These are phyloP conservation scores for Hymenoscyphus salicellus DNA, from an alignment of 2,329 filamentous ascomycete species.

Conservation along the genomic window DNA sequence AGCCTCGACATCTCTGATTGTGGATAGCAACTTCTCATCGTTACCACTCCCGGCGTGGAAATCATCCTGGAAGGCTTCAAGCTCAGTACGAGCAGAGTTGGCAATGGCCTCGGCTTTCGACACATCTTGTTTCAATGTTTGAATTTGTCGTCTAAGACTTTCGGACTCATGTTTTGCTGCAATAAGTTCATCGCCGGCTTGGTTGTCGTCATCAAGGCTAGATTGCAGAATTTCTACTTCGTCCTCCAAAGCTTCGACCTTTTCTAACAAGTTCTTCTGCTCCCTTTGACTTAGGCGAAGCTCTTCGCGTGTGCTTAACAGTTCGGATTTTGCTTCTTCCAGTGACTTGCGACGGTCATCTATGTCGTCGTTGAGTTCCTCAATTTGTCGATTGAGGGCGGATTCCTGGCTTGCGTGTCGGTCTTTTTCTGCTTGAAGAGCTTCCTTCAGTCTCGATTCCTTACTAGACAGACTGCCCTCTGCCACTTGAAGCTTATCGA, in stretches of 20 bases:
- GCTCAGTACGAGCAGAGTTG: slow-evolving; percentile 31
- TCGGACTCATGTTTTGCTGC: slow-evolving; percentile 44
- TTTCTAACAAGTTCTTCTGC: slow-evolving; percentile 60
- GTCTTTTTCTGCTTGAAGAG: slow-evolving; percentile 67
- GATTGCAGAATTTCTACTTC: slow-evolving; percentile 71
- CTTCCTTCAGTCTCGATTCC: slow-evolving; percentile 64
- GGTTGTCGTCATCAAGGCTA: slow-evolving; percentile 55
- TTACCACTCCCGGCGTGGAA: slow-evolving; percentile 37
- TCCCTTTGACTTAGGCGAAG: slow-evolving; percentile 66
- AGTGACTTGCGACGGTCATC: slow-evolving; percentile 63
- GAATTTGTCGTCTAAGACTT: slow-evolving; percentile 44
- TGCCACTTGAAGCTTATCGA: slow-evolving; percentile 65
- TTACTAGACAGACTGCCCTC: slow-evolving; percentile 67
- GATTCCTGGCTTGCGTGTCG: slow-evolving; percentile 71
- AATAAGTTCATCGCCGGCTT: slow-evolving; percentile 49
- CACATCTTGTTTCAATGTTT: slow-evolving; percentile 35
- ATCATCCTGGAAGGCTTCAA: slow-evolving; percentile 34
- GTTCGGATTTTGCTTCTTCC: slow-evolving; percentile 63
- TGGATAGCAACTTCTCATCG: slow-evolving; percentile 52
- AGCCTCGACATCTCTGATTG: slow-evolving; percentile 56
- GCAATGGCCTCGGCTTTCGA: slow-evolving; percentile 31
- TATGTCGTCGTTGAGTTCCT: slow-evolving; percentile 69
- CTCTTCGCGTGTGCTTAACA: slow-evolving; percentile 65
- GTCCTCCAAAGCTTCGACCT: slow-evolving; percentile 66
- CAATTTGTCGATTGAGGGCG: slow-evolving; percentile 68